Base-by-base conservation (phyloP, 768 basidiomycete species). In the Mrakia hoshinonis region DNA sequence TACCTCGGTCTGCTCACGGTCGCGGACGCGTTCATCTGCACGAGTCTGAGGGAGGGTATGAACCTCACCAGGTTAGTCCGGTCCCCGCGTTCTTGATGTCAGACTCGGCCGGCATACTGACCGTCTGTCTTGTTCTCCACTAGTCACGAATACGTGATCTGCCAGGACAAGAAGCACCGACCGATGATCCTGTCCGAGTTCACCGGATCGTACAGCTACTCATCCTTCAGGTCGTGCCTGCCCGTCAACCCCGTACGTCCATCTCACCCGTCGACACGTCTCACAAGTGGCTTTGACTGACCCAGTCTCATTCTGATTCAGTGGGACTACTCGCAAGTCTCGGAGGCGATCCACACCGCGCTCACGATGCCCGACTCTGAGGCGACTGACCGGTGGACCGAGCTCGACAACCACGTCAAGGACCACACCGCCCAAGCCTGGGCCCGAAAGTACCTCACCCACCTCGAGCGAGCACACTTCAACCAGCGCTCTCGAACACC, bases 31-130 rank as follows among this genome's bases (percentile, higher is more conserved):
- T 92, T 93, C 80, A 81, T 92, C 74, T 87, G 91, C 26, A 89
- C 89, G 6, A 89, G 88, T 77, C 80, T 93, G 79, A 82, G 91
- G 2, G 91, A 93, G 79, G 91, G 91, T 0, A 92, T 93, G 91
- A 91, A 67, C 52, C 52, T 76, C n/a, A 74, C 75, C 9, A 74
- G 77, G 63, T 78, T 73, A 64, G 89, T 93, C 13, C 89, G 90
- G 78, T 92, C 90, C 76, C 91, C 88, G 58, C 9, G 83, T 79
- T 26, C 26, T 34, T 31, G 38, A 3, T 31, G 4, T 48, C 47
- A 22, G 47, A 22, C n/a, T n/a, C n/a, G n/a, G n/a, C n/a, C n/a
- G n/a, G n/a, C n/a, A n/a, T n/a, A n/a, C n/a, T n/a, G n/a, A 11
- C 47, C 22, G 11, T 48, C n/a, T n/a, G n/a, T n/a, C n/a, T n/a